Evolutionary conservation across 768 basidiomycete species (phyloP).

Genomic region (Rhizopogon roseolus): DNA sequence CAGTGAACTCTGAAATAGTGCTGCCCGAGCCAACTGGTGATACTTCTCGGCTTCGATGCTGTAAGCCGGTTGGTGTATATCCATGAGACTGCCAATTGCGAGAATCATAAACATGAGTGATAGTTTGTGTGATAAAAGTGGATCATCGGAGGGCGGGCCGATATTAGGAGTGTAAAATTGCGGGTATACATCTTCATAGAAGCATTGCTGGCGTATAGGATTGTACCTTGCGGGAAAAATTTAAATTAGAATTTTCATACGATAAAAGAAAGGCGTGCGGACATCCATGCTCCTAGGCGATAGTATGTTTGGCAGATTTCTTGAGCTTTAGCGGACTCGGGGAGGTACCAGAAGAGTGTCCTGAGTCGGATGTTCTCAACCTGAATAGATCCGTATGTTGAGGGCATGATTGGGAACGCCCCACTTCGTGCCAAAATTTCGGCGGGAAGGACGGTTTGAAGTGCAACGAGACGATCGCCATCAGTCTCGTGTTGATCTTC

Average conservation of each 20-base stretch:
- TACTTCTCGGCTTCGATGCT: constrained; percentile 68
- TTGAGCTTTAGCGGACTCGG: constrained; percentile 53
- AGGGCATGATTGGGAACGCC: constrained; percentile 56
- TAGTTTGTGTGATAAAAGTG: constrained; percentile 53
- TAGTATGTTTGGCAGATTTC: constrained; percentile 58
- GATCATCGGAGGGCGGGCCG: constrained; percentile 43
- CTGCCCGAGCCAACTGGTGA: constrained; percentile 60
- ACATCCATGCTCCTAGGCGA: constrained; percentile 70
- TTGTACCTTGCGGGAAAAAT: constrained; percentile 46
- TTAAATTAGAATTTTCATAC: constrained; percentile 6
- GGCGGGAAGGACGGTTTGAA: constrained; percentile 53
- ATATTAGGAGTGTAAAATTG: constrained; percentile 50
- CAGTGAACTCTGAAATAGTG: constrained; percentile 58
- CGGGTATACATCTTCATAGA: constrained; percentile 55
- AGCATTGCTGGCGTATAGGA: constrained; percentile 55
- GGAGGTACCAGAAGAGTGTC: constrained; percentile 66
- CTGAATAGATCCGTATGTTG: constrained; percentile 31
- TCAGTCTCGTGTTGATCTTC: constrained; percentile 49
- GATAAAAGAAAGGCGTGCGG: constrained; percentile 19
- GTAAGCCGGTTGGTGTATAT: constrained; percentile 50
- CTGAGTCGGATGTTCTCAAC: constrained; percentile 45
- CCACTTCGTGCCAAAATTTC: constrained; percentile 63
- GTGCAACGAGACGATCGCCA: constrained; percentile 39
- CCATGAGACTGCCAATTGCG: constrained; percentile 61
- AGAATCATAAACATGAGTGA: constrained; percentile 63